Percentiles rank a stretch among this genome's conserved stretches.
These are phyloP conservation scores for Apiospora koreana DNA, from an alignment of 2,329 filamentous ascomycete species.

Conservation along the genomic window DNA sequence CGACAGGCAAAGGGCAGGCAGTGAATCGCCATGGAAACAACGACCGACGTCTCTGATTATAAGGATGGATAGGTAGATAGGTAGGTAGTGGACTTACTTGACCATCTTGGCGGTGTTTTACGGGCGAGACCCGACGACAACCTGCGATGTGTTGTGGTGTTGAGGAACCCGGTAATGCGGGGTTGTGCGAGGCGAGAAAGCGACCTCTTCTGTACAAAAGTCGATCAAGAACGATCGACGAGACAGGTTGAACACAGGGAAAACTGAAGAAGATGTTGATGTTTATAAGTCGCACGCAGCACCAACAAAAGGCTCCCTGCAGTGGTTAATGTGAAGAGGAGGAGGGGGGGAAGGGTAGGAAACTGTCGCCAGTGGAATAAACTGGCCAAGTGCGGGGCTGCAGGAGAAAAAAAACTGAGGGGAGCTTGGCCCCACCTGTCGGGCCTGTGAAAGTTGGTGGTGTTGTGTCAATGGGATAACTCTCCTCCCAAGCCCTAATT, in stretches of 20 bases:
- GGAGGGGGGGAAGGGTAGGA: background rate
- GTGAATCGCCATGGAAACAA: background rate
- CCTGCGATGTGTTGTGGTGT: constrained; percentile 8
- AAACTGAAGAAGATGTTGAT: background rate
- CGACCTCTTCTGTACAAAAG: constrained; percentile 5
- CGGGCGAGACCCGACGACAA: constrained; percentile 2
- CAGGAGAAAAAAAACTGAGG: constrained; percentile 6
- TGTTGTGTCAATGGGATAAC: background rate
- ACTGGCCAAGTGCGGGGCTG: constrained; percentile 3
- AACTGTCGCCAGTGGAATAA: constrained; percentile 5
- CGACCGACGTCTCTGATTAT: background rate
- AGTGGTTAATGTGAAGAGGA: constrained; percentile 8
- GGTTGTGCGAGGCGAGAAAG: constrained; percentile 18
- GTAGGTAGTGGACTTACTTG: constrained; percentile 73
- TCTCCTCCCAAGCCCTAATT: constrained; percentile 4
- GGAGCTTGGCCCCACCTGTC: background rate
- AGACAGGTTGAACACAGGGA: constrained; percentile 1
- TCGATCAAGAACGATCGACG: constrained; percentile 5
- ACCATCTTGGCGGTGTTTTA: constrained; percentile 89
- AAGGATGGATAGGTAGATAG: background rate
- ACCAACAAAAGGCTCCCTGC: constrained; percentile 6
- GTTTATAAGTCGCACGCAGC: constrained; percentile 9
- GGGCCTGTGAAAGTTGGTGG: background rate
- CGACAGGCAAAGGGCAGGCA: background rate
- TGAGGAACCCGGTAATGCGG: constrained; percentile 6